Conservation (phyloP, 108 stramenopile genomes). For the Fistulifera solaris region DNA sequence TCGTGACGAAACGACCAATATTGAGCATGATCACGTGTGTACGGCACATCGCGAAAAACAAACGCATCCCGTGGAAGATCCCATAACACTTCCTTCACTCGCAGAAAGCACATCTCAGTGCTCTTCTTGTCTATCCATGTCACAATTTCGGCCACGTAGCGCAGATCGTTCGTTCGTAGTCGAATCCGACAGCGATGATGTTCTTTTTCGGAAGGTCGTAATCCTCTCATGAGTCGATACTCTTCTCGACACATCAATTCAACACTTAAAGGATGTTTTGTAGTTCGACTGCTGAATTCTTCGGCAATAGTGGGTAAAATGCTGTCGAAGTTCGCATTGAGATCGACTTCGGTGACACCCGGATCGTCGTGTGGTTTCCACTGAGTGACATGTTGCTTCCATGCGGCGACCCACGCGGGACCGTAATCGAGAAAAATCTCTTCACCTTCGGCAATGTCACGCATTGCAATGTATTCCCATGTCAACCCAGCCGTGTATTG, state of each 20-base stretch:
- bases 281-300: background rate
- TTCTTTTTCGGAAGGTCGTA: background rate
- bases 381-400: slow-evolving; percentile 24
- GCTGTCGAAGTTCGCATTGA: slow-evolving; percentile 5
- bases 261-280: background rate
- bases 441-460: slow-evolving; percentile 51
- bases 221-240: background rate
- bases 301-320: background rate
- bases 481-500: slow-evolving; percentile 38
- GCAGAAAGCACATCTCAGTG: background rate
- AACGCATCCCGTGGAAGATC: slow-evolving; percentile 34
- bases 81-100: slow-evolving; percentile 12
- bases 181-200: background rate
- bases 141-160: background rate
- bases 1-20: slow-evolving; percentile 64
- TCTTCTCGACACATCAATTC: background rate
- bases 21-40: slow-evolving; percentile 27
- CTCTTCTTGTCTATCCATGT: background rate
- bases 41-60: slow-evolving; percentile 27
- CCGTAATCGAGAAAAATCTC: slow-evolving; percentile 72
- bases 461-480: slow-evolving; percentile 34
- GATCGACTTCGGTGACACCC: slow-evolving; percentile 1
- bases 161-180: background rate
- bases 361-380: too few species aligned
- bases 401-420: slow-evolving; percentile 54